Percentiles rank a stretch among this genome's conserved stretches.
Conservation (phyloP, 2,329 filamentous ascomycete genomes). For the Endocalyx cinctus region DNA sequence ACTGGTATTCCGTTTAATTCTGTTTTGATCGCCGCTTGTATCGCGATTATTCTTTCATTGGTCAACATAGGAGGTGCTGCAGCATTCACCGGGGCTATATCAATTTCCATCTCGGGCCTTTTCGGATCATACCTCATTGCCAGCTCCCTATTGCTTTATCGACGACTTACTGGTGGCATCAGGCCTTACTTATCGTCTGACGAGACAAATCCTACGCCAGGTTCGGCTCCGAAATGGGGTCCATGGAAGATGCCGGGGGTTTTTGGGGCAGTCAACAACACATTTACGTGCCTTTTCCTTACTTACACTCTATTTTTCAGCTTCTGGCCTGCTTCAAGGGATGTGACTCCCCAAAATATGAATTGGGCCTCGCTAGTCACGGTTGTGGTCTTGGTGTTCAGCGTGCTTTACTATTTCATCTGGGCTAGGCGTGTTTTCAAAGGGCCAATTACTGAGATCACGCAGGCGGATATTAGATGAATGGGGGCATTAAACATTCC, state of each 20-base stretch:
- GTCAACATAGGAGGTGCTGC: slow-evolving; percentile 7
- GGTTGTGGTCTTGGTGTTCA: too few relatives aligned
- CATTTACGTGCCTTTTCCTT: slow-evolving; percentile 11
- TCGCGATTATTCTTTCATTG: slow-evolving; percentile 8
- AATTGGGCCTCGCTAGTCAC: slow-evolving; percentile 11
- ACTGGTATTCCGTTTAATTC: too few relatives aligned
- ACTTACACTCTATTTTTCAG: slow-evolving; percentile 10
- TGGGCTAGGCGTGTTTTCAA: too few relatives aligned
- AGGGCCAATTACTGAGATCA: too few relatives aligned
- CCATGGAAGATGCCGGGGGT: slow-evolving; percentile 11
- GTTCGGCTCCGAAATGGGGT: slow-evolving; percentile 10
- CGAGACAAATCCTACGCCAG: neutral
- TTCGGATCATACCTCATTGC: slow-evolving; percentile 10
- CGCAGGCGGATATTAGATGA: too few relatives aligned
- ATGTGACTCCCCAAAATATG: slow-evolving; percentile 9
- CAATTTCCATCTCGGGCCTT: slow-evolving; percentile 6
- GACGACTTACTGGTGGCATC: slow-evolving; percentile 10
- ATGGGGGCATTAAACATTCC: too few relatives aligned
- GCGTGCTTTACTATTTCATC: too few relatives aligned
- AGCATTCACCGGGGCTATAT: slow-evolving; percentile 8
- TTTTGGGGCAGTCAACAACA: slow-evolving; percentile 10
- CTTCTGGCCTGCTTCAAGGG: slow-evolving; percentile 11
- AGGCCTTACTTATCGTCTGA: slow-evolving; percentile 1
- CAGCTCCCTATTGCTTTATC: slow-evolving; percentile 9
- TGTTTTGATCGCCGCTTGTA: too few relatives aligned